Base-by-base conservation (phyloP, 2,329 filamentous ascomycete genomes). In the Tolypocladium guangdongense region DNA sequence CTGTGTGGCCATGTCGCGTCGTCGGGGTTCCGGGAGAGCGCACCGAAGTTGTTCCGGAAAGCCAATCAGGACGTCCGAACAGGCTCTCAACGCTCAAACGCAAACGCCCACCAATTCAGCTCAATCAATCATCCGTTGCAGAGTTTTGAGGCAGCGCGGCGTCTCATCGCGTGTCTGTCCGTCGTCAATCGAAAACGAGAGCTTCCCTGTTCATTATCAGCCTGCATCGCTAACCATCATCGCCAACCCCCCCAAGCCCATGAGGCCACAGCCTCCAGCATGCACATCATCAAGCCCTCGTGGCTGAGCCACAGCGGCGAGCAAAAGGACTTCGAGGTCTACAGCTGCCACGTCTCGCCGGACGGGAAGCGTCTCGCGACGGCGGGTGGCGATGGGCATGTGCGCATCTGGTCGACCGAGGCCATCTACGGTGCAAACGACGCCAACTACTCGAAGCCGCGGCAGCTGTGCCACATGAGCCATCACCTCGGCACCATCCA, bases 401-500 rank as follows among this genome's bases (percentile, higher is more conserved):
- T 99, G 56, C 87, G 95, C 59, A 88, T 99, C 63, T 99, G 93
- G 93, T 96, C 92, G 24, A 96, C 89, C 55, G 92, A 97, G 62
- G 87, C 93, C 54, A 90, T 99, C 66, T 86, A 90, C 68, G 88
- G 89, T 62, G 86, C 90, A 57, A 79, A 83, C 58, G 82, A 92
- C 60, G 74, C 82, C 36, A 78, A 78, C 56, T 91, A 86, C 71
- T 79, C 77, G 52, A 87, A 83, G 64, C 92, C 95, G 49, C 90
- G 88, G 64, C 95, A 99, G 77, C 83, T 99, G 63, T 95, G 92
- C 62, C 92, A 95, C 64, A 93, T 99, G 83, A 97, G 90, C 81
- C 91, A 97, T 67, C 93, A 99, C 70, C 91, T 95, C 4, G 93
- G 92, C 61, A 97, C 92, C 20, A 96, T 97, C 58, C 92, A 96